Conservation (phyloP, 768 basidiomycete species). For the Infundibulicybe gibba region DNA sequence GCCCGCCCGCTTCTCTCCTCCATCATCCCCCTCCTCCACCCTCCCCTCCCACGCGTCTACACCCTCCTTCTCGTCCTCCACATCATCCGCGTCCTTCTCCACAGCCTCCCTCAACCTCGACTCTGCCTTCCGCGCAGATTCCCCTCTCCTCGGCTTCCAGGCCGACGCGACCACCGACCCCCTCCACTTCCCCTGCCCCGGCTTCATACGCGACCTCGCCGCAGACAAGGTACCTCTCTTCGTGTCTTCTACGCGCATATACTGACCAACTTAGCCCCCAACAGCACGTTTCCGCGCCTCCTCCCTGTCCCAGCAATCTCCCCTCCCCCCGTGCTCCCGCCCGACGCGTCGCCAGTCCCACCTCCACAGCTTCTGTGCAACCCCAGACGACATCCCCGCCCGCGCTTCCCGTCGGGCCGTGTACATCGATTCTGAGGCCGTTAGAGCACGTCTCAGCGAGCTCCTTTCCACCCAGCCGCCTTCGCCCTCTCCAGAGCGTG, state of each 20-base stretch:
- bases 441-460: constrained; percentile 18
- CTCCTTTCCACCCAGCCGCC: constrained; percentile 9
- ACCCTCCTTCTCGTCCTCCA: constrained; percentile 1
- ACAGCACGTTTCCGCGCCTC: neutral
- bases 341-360: neutral
- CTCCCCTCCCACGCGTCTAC: neutral
- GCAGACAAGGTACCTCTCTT: constrained; percentile 1
- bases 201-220: constrained; percentile 7
- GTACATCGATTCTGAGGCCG: constrained; percentile 30
- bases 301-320: neutral
- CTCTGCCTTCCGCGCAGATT: constrained; percentile 14
- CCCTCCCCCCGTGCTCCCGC: constrained; percentile 5
- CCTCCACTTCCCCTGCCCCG: constrained; percentile 11
- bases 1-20: neutral
- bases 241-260: neutral
- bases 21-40: neutral
- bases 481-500: neutral
- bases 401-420: constrained; percentile 23
- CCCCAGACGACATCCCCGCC: neutral
- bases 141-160: constrained; percentile 19
- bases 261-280: neutral
- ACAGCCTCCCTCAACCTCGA: neutral
- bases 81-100: neutral
- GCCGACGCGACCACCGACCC: constrained; percentile 7
- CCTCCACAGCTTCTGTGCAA: neutral